Evolutionary conservation across 179 eudicot genomes (phyloP).

Genomic region (Gypsophila paniculata): DNA sequence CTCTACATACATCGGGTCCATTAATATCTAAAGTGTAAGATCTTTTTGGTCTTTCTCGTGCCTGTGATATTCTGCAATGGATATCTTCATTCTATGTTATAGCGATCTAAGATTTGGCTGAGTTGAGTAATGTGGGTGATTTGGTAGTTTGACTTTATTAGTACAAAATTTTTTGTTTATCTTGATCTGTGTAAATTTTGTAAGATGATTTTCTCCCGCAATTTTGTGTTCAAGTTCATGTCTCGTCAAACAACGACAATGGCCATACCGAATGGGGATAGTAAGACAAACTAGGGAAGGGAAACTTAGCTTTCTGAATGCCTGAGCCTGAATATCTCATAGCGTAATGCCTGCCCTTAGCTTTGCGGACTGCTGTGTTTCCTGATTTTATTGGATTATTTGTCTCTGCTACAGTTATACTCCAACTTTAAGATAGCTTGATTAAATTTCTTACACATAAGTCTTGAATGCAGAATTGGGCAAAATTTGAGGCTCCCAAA

Average conservation of each 20-base stretch:
- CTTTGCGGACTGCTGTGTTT: slow-evolving; percentile 8
- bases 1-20: not conserved
- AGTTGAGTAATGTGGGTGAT: not conserved
- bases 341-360: not conserved
- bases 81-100: not conserved
- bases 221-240: not conserved
- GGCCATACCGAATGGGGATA: not conserved
- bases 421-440: not conserved
- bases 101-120: not conserved
- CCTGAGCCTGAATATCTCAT: not conserved
- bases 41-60: not conserved
- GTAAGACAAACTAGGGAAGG: not conserved
- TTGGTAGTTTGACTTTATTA: not conserved
- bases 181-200: not conserved
- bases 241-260: not conserved
- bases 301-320: not conserved
- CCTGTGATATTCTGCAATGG: slow-evolving; percentile 6
- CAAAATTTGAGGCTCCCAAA: slow-evolving; percentile 72
- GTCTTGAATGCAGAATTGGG: slow-evolving; percentile 61
- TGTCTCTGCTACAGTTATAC: not conserved
- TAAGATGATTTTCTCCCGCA: not conserved
- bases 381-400: not conserved
- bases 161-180: not conserved
- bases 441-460: not conserved
- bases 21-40: not conserved